Evolutionary conservation across 768 basidiomycete species (phyloP).

Genomic region (Amyloporia xantha): DNA sequence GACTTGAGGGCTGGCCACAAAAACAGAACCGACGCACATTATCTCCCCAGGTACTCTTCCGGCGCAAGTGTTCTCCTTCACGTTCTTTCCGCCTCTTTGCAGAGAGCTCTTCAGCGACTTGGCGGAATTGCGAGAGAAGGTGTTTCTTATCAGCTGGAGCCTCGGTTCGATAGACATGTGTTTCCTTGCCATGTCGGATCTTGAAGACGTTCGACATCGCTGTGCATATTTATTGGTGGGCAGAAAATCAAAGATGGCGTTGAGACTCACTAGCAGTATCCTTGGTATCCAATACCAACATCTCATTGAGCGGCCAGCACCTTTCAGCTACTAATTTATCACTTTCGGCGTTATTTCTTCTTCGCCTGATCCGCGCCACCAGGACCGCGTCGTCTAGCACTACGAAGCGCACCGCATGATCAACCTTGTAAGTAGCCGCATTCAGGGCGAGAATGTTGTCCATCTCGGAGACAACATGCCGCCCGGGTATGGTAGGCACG

Average conservation of each 20-base stretch:
- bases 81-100: constrained; percentile 88
- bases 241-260: too few species aligned
- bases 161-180: constrained; percentile 89
- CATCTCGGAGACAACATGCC: constrained; percentile 86
- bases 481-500: constrained; percentile 82
- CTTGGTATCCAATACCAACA: constrained; percentile 93
- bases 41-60: constrained; percentile 65
- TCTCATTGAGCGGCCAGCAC: constrained; percentile 91
- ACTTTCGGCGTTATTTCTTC: constrained; percentile 49
- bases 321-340: constrained; percentile 86
- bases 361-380: constrained; percentile 71
- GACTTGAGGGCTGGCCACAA: not conserved
- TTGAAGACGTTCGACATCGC: constrained; percentile 97
- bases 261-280: constrained; percentile 73
- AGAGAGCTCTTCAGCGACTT: constrained; percentile 87
- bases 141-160: constrained; percentile 77
- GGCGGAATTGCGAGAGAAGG: constrained; percentile 79
- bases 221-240: too few species aligned
- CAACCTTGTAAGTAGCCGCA: constrained; percentile 90
- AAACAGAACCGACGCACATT: constrained; percentile 29
- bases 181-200: constrained; percentile 88
- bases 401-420: constrained; percentile 83
- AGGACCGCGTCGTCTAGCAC: constrained; percentile 88
- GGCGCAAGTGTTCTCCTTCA: constrained; percentile 85
- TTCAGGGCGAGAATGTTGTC: constrained; percentile 81